These are phyloP conservation scores for Aaosphaeria pasadenensis DNA, from an alignment of 2,329 filamentous ascomycete genomes.

Conservation along the genomic window DNA sequence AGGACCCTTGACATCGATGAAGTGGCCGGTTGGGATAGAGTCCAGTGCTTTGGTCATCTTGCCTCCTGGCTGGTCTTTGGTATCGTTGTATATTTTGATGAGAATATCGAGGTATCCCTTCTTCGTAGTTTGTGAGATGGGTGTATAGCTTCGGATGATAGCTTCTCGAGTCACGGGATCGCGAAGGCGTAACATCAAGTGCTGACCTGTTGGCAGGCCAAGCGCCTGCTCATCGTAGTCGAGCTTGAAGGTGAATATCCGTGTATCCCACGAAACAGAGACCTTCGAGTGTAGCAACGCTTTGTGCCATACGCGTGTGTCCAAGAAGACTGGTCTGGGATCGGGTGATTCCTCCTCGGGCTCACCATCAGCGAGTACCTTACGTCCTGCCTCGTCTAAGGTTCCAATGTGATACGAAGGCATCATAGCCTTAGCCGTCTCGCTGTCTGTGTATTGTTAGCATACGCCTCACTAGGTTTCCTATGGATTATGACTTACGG, in stretches of 20 bases:
- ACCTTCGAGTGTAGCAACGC: conserved; percentile 66
- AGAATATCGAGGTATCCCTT: conserved; percentile 70
- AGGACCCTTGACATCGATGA: conserved; percentile 83
- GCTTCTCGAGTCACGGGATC: conserved; percentile 68
- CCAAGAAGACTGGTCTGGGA: conserved; percentile 64
- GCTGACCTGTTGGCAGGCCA: conserved; percentile 80
- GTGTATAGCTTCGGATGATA: conserved; percentile 85
- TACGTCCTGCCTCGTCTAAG: conserved; percentile 60
- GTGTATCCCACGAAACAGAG: conserved; percentile 72
- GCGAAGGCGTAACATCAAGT: conserved; percentile 77
- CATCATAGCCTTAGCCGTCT: conserved; percentile 92
- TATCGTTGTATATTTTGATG: conserved; percentile 76
- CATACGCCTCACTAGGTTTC: not conserved
- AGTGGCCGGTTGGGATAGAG: conserved; percentile 65
- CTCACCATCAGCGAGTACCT: conserved; percentile 50
- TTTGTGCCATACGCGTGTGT: conserved; percentile 70
- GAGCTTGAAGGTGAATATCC: conserved; percentile 77
- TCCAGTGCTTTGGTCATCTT: conserved; percentile 82
- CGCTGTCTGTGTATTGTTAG: conserved; percentile 63
- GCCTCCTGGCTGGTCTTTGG: conserved; percentile 58
- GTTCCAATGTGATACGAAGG: conserved; percentile 78
- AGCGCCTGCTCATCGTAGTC: conserved; percentile 67
- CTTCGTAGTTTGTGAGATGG: conserved; percentile 64
- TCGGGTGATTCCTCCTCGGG: conserved; percentile 42
- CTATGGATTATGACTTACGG: conserved; percentile 54